A percentile compares a stretch with the other conserved stretches of the same genome.
Conservation (phyloP, 108 stramenopile genomes). For the Seminavis robusta region DNA sequence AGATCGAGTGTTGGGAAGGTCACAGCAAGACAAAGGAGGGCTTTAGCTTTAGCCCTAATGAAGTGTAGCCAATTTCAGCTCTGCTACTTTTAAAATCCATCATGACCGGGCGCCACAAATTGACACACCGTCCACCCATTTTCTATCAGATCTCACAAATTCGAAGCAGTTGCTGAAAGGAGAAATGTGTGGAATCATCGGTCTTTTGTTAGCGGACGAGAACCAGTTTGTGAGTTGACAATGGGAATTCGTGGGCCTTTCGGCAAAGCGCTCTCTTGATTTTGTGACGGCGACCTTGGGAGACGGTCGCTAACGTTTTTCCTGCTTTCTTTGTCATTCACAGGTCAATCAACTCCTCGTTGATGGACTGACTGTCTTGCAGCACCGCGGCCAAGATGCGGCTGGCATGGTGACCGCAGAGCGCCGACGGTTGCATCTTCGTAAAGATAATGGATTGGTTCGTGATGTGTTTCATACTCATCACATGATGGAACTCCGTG, state of each 20-base stretch:
- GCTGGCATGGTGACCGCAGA: constrained; percentile 95
- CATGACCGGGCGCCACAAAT: too few relatives aligned
- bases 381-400: constrained; percentile 99
- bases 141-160: too few relatives aligned
- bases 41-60: too few relatives aligned
- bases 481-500: constrained; percentile 90
- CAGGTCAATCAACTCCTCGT: constrained; percentile 94
- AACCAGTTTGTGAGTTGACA: constrained; percentile 49
- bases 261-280: not conserved
- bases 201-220: constrained; percentile 80
- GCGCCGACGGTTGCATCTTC: constrained; percentile 79
- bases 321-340: not conserved
- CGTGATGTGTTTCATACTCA: constrained; percentile 95
- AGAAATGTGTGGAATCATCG: constrained; percentile 93
- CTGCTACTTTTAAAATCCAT: too few relatives aligned
- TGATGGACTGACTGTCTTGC: constrained; percentile 97
- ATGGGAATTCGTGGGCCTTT: not conserved
- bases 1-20: too few relatives aligned
- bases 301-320: not conserved
- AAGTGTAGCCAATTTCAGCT: too few relatives aligned
- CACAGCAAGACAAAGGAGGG: too few relatives aligned
- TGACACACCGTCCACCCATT: too few relatives aligned
- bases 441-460: constrained; percentile 97
- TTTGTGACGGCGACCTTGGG: not conserved
- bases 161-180: too few relatives aligned